Percentiles rank a stretch among this genome's conserved stretches.
phyloP scores from a whole-genome alignment of 805 yeast species.

The Limtongozyma cylindracea region DNA sequence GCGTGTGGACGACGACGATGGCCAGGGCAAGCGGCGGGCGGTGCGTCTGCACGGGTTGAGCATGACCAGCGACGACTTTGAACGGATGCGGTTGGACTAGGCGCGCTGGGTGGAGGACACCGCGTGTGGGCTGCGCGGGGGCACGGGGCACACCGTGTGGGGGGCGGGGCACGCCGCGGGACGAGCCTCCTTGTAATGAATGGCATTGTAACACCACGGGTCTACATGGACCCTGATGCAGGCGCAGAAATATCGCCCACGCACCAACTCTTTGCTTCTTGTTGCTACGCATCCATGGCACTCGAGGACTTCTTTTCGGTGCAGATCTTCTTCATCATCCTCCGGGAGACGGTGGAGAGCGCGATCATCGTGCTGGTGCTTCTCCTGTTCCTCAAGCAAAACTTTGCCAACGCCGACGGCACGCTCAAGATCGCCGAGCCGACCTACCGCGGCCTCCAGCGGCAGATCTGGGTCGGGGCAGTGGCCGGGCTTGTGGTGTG shows the following conservation, averaged over 20 bases:
- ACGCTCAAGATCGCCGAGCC: constrained; percentile 2
- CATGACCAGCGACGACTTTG: no score
- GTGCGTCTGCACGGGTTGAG: no score
- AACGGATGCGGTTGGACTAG: no score
- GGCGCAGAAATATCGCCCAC: background rate
- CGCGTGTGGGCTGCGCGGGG: background rate
- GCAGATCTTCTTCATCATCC: constrained; percentile 47
- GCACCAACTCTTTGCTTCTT: background rate
- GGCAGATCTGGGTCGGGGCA: constrained; percentile 75
- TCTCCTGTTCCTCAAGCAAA: constrained; percentile 41
- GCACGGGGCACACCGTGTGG: background rate
- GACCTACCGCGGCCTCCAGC: constrained; percentile 9
- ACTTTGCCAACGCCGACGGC: constrained; percentile 2
- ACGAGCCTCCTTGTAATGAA: no score
- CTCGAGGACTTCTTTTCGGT: constrained; percentile 23
- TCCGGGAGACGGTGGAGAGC: constrained; percentile 53
- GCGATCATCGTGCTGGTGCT: constrained; percentile 56
- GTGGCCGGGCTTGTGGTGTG: constrained; percentile 44
- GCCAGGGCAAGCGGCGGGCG: no score
- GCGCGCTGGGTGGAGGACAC: background rate
- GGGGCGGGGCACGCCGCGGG: background rate
- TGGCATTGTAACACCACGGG: background rate
- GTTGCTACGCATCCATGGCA: constrained; percentile 1
- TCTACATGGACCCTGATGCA: background rate
- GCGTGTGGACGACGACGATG: no score